These are phyloP conservation scores for Clathrus columnatus DNA, from an alignment of 768 basidiomycete species.

Conservation along the genomic window DNA sequence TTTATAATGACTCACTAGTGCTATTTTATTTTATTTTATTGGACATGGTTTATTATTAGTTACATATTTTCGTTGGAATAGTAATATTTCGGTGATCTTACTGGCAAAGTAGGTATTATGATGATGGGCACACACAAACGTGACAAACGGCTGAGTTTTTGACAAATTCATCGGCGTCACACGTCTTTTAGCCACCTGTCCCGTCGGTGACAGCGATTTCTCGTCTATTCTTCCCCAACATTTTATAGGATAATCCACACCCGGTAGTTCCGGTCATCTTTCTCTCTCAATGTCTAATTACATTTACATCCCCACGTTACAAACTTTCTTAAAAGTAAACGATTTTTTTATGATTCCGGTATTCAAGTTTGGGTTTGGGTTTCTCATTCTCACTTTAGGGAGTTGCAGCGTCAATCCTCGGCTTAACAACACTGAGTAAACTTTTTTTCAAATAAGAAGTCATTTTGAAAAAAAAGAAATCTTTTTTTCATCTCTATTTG, in stretches of 20 bases:
- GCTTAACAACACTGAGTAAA: conserved; percentile 29
- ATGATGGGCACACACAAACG: too few relatives aligned
- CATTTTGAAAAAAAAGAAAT: background rate
- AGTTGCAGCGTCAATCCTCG: conserved; percentile 28
- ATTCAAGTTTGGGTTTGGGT: background rate
- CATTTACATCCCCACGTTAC: conserved; percentile 32
- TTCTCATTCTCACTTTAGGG: conserved; percentile 19
- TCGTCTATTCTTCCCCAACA: background rate
- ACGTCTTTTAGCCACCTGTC: too few relatives aligned
- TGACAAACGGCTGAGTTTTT: too few relatives aligned
- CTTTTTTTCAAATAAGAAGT: conserved; percentile 5
- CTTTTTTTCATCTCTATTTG: background rate
- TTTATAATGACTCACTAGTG: too few relatives aligned
- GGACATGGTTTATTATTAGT: too few relatives aligned
- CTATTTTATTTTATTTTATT: too few relatives aligned
- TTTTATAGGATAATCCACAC: background rate
- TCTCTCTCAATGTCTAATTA: conserved; percentile 23
- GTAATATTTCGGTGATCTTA: too few relatives aligned
- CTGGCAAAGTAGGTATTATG: too few relatives aligned
- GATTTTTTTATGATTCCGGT: background rate
- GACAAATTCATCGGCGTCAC: too few relatives aligned
- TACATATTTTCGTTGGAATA: too few relatives aligned
- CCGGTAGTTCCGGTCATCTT: background rate
- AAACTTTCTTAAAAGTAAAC: conserved; percentile 37
- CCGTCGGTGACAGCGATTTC: background rate